phyloP scores from a whole-genome alignment of 495 filamentous ascomycete species.

The Xylaria castorea region DNA sequence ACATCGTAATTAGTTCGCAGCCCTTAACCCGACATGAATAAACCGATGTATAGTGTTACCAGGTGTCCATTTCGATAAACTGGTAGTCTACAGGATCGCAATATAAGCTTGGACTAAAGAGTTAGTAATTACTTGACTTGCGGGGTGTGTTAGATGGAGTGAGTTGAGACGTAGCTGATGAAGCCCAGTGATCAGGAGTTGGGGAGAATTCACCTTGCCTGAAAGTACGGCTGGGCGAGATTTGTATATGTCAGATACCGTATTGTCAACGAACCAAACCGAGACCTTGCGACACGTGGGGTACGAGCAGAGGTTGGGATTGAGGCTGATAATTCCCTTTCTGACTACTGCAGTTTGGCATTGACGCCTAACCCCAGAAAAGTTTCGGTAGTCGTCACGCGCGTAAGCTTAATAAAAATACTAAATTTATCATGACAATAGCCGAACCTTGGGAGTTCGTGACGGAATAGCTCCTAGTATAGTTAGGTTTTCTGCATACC shows the following conservation, averaged over 20 bases:
- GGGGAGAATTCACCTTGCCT: constrained; percentile 10
- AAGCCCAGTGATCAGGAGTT: neutral
- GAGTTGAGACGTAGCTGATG: constrained; percentile 15
- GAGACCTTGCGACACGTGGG: constrained; percentile 17
- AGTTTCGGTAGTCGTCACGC: neutral
- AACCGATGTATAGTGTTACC: too few relatives aligned
- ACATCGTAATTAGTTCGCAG: too few relatives aligned
- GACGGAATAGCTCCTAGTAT: neutral
- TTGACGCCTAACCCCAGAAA: neutral
- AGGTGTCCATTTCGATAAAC: neutral
- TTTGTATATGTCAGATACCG: neutral
- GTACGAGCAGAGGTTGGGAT: neutral
- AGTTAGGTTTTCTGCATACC: neutral
- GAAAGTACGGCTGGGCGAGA: neutral
- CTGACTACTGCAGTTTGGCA: neutral
- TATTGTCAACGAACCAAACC: constrained; percentile 19
- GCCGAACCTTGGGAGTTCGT: neutral
- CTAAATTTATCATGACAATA: neutral
- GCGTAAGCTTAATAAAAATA: neutral
- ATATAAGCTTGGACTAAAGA: constrained; percentile 1
- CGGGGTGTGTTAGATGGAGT: neutral
- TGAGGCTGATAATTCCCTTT: constrained; percentile 15
- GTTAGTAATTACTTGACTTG: neutral
- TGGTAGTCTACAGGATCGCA: neutral
- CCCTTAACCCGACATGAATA: too few relatives aligned